Percentiles rank a stretch among this genome's conserved stretches.
phyloP scores from a whole-genome alignment of 192 early-diverging fungal genomes.

The Backusella mclennaniae region DNA sequence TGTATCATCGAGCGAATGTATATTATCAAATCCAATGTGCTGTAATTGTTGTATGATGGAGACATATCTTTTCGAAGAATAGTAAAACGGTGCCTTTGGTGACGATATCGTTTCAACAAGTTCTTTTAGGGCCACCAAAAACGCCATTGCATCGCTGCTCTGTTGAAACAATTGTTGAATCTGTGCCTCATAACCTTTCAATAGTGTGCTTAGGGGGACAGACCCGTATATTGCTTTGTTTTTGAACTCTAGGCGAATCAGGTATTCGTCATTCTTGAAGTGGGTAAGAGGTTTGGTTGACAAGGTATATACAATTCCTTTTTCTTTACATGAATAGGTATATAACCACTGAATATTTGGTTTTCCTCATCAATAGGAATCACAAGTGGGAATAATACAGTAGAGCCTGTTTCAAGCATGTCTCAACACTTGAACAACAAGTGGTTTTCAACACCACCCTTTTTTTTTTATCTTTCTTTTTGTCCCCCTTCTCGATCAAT shows the following conservation, averaged over 20 bases:
- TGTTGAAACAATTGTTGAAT: neutral
- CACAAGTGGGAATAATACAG: constrained; percentile 6
- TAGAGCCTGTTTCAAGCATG: neutral
- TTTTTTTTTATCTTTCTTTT: neutral
- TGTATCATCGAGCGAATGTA: constrained; percentile 1
- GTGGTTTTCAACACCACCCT: neutral
- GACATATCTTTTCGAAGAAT: neutral
- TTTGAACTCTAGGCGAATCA: neutral
- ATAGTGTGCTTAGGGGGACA: neutral
- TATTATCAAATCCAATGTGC: constrained; percentile 7
- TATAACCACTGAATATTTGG: constrained; percentile 2
- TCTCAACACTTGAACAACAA: neutral
- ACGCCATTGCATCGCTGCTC: neutral
- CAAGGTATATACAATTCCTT: neutral
- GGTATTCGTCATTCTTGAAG: neutral
- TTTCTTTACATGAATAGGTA: constrained; percentile 17
- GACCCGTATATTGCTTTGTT: neutral
- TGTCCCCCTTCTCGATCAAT: neutral
- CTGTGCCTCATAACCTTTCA: neutral
- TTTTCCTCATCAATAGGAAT: constrained; percentile 5
- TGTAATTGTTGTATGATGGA: neutral
- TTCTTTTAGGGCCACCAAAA: neutral
- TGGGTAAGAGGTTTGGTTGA: neutral
- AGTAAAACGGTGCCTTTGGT: neutral
- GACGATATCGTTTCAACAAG: neutral